A percentile compares a stretch with the other conserved stretches of the same genome.
Conservation (phyloP, 805 yeast species). For the Wickerhamiella spandovensis region DNA sequence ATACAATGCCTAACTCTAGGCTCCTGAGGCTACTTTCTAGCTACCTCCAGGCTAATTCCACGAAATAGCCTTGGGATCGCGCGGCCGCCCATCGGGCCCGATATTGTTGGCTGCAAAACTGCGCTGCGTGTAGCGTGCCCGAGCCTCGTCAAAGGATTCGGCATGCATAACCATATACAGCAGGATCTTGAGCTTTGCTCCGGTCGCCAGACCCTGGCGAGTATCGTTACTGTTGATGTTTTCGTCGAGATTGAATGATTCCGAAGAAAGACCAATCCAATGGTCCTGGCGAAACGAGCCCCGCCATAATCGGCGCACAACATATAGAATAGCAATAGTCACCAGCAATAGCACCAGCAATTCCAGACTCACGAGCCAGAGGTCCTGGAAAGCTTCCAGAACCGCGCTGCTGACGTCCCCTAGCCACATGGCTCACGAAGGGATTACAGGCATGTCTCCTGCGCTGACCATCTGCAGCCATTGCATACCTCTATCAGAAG, state of each 20-base stretch:
- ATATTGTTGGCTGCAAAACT: slow-evolving; percentile 39
- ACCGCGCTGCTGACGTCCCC: background rate
- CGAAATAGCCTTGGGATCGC: slow-evolving; percentile 47
- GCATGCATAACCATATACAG: slow-evolving; percentile 39
- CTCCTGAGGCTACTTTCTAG: too few species aligned
- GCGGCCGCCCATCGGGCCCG: slow-evolving; percentile 52
- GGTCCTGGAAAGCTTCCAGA: background rate
- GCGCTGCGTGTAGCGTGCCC: slow-evolving; percentile 36
- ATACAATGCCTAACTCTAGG: too few species aligned
- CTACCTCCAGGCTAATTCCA: background rate
- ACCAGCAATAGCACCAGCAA: background rate
- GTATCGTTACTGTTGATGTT: slow-evolving; percentile 36
- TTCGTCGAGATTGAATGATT: slow-evolving; percentile 40
- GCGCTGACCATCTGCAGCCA: too few species aligned
- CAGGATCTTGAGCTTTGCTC: slow-evolving; percentile 38
- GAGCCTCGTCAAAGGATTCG: slow-evolving; percentile 56
- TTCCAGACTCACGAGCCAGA: background rate
- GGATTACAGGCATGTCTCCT: too few species aligned
- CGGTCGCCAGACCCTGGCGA: slow-evolving; percentile 48
- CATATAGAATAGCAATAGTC: background rate
- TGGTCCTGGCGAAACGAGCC: slow-evolving; percentile 12
- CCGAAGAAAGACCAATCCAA: slow-evolving; percentile 40
- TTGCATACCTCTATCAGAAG: too few species aligned
- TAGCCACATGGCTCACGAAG: background rate
- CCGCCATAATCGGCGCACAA: background rate